Evolutionary conservation across 225 moss, liverwort and hornwort genomes (phyloP), one percentile per base, ranked within the genome.

Genomic region (Climacium dendroides): DNA sequence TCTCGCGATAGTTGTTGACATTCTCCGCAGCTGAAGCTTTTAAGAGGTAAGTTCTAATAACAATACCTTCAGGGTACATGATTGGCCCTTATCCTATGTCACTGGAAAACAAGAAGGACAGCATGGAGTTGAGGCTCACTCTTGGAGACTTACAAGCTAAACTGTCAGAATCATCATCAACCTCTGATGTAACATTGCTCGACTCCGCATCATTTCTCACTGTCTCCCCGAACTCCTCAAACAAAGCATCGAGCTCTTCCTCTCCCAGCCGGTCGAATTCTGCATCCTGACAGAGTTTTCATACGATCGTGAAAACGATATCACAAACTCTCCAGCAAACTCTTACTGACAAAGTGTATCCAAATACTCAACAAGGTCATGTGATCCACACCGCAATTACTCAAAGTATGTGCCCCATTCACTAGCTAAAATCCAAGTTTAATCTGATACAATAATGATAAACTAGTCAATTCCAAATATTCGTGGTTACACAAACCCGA

Each of bases 101-200:
- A 83, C 20, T 57, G 55, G 48, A 54, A 85, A 88, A 59, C 6
- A 59, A 79, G 73, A 80, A 55, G 30, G 39, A 19, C 57, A 69
- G 75, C 43, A 61, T 63, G 43, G 34, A 76, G 59, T 63, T 41
- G 26, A 67, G 72, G 67, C 60, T 64, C 22, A 53, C 20, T 53
- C 50, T 39, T 52, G 1, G 71, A 72, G 48, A 92, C 92, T 94
- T 87, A 94, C 94, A 92, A 77, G 92, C 91, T 90, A 92, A 69
- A 88, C 92, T 94, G 67, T 94, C 94, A 28, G 91, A 90, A 87
- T 94, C 94, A 30, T 92, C 87, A 73, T 94, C 94, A 64, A 91
- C 88, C 88, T 91, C 93, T 24, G 89, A 89, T 76, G 93, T 89
- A 50, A 88, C 88, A 74, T 79, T 83, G 79, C 74, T 87, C 1